These are phyloP conservation scores for Jaapia argillacea DNA, from an alignment of 768 basidiomycete species.

Conservation along the genomic window DNA sequence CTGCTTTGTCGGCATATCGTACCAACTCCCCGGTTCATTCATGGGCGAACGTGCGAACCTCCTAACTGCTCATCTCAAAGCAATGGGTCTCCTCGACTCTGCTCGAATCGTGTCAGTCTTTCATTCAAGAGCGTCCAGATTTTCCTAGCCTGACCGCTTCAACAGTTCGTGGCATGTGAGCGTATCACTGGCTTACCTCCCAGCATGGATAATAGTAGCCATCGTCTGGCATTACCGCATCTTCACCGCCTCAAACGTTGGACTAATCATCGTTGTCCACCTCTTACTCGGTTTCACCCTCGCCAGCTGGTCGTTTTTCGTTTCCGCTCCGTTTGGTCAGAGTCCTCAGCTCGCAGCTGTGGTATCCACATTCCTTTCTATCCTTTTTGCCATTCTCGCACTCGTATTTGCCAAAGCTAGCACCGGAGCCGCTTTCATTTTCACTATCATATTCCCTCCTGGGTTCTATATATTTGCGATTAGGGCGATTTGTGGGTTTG, in stretches of 20 bases:
- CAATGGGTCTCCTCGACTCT: slow-evolving; percentile 68
- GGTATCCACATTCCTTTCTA: slow-evolving; percentile 50
- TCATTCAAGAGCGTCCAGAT: neutral
- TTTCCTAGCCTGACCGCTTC: slow-evolving; percentile 1
- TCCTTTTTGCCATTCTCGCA: slow-evolving; percentile 60
- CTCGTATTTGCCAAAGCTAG: slow-evolving; percentile 33
- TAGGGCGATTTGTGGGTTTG: slow-evolving; percentile 58
- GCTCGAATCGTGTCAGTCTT: slow-evolving; percentile 49
- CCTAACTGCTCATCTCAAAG: slow-evolving; percentile 66
- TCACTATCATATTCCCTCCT: slow-evolving; percentile 66
- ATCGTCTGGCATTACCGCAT: slow-evolving; percentile 58
- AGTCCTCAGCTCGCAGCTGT: slow-evolving; percentile 67
- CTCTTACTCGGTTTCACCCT: slow-evolving; percentile 58
- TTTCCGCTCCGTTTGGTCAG: slow-evolving; percentile 61
- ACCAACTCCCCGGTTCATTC: slow-evolving; percentile 68
- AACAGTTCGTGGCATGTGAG: slow-evolving; percentile 54
- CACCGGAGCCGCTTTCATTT: slow-evolving; percentile 43
- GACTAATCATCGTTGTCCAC: slow-evolving; percentile 53
- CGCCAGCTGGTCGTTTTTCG: slow-evolving; percentile 64
- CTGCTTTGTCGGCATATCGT: slow-evolving; percentile 62
- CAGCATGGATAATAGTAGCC: slow-evolving; percentile 64
- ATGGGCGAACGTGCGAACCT: slow-evolving; percentile 53
- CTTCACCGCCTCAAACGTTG: slow-evolving; percentile 50
- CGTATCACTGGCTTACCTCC: slow-evolving; percentile 58
- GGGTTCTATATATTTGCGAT: slow-evolving; percentile 67